Conservation (phyloP, 768 basidiomycete genomes). For the Termitomyces sp. region DNA sequence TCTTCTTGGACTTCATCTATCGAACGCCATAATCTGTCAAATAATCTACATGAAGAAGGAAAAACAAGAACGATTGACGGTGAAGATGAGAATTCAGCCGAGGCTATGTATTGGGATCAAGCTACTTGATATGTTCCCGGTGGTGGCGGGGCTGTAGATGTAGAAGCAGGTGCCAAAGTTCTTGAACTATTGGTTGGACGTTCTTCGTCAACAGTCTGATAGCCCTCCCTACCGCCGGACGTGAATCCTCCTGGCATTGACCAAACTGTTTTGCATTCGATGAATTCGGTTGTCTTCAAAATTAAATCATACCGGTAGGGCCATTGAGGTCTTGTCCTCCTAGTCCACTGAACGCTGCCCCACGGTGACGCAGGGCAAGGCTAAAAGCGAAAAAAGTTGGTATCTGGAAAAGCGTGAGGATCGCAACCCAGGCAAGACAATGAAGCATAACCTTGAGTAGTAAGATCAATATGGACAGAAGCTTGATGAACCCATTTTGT, state of each 20-base stretch:
- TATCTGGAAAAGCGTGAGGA: slow-evolving; percentile 33
- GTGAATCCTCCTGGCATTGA: slow-evolving; percentile 77
- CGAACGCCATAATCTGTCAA: slow-evolving; percentile 7
- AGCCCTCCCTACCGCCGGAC: slow-evolving; percentile 50
- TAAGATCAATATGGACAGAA: slow-evolving; percentile 53
- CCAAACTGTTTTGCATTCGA: slow-evolving; percentile 50
- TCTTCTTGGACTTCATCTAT: slow-evolving; percentile 7
- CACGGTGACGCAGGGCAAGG: slow-evolving; percentile 53
- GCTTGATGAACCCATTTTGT: slow-evolving; percentile 52
- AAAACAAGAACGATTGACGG: background rate
- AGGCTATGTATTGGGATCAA: slow-evolving; percentile 18
- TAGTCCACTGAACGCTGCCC: slow-evolving; percentile 50
- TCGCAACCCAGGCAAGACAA: background rate
- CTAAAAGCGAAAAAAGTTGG: slow-evolving; percentile 57
- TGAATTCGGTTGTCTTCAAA: background rate
- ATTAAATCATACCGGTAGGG: slow-evolving; percentile 45
- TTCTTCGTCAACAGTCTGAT: slow-evolving; percentile 62
- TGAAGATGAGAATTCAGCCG: background rate
- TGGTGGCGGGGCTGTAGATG: slow-evolving; percentile 18
- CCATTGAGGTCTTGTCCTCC: slow-evolving; percentile 46
- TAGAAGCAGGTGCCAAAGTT: slow-evolving; percentile 24
- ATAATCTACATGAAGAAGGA: background rate
- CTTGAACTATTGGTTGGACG: slow-evolving; percentile 22
- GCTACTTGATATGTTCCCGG: slow-evolving; percentile 44
- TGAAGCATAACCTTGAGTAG: slow-evolving; percentile 48